phyloP scores from a whole-genome alignment of 345 rosid genomes.

The Arabidopsis suecica region DNA sequence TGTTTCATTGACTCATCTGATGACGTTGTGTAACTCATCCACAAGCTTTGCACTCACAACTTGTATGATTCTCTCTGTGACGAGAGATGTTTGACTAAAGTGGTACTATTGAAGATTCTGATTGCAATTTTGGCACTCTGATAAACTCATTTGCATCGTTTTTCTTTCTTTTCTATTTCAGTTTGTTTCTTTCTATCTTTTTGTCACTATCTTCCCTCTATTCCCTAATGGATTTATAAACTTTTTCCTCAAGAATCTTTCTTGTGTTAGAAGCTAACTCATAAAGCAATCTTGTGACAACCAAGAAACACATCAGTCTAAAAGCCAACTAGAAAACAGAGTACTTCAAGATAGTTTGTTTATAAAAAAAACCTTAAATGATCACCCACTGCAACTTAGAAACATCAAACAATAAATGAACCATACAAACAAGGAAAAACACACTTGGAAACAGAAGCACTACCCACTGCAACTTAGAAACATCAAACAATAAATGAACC shows the following conservation, averaged over 20 bases:
- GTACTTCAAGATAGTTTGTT: no score
- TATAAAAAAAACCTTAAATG: no score
- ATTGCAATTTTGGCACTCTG: not conserved
- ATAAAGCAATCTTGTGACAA: not conserved
- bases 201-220: not conserved
- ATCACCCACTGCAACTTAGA: no score
- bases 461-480: not conserved
- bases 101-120: slow-evolving; percentile 4
- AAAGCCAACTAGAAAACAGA: no score
- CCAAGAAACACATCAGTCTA: not conserved
- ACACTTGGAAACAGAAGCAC: not conserved
- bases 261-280: not conserved
- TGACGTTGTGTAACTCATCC: slow-evolving; percentile 70
- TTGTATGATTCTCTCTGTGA: slow-evolving; percentile 10
- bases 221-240: not conserved
- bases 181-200: slow-evolving; percentile 1
- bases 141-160: slow-evolving; percentile 15
- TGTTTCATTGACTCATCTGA: slow-evolving; percentile 74
- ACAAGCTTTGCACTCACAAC: slow-evolving; percentile 55
- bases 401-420: no score
- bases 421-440: slow-evolving; percentile 4
- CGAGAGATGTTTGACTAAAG: not conserved
- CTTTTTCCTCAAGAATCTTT: not conserved
- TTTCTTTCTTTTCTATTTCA: not conserved
- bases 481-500: not conserved